These are phyloP conservation scores for Chaetothyriales sp. DNA, from an alignment of 2,329 filamentous ascomycete genomes.

Conservation along the genomic window DNA sequence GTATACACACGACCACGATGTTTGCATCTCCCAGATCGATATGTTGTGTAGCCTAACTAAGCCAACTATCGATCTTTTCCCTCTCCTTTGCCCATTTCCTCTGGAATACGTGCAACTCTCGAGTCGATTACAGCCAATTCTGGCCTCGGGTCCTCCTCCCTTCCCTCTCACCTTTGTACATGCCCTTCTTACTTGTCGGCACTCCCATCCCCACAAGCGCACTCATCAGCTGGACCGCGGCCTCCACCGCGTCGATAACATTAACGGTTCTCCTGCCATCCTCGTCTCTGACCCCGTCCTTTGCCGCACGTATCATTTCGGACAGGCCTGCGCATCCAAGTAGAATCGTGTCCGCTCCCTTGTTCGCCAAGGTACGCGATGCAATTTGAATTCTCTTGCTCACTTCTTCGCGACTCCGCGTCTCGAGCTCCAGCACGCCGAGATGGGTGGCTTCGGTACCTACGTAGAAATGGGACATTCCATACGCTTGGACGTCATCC, in stretches of 20 bases:
- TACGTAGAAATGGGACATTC: conserved; percentile 30
- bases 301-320: conserved; percentile 32
- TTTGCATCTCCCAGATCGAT: too few relatives aligned
- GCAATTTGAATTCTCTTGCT: conserved; percentile 27
- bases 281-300: conserved; percentile 32
- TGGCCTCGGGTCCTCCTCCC: conserved; percentile 19
- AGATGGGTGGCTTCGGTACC: conserved; percentile 31
- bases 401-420: conserved; percentile 26
- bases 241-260: conserved; percentile 40
- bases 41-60: not conserved
- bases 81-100: too few relatives aligned
- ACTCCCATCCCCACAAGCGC: conserved; percentile 19
- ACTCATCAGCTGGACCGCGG: conserved; percentile 22
- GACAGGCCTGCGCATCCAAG: conserved; percentile 40
- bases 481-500: conserved; percentile 30
- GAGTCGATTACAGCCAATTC: conserved; percentile 18
- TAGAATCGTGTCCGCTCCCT: conserved; percentile 31
- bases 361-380: conserved; percentile 27
- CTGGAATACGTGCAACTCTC: too few relatives aligned
- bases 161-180: conserved; percentile 20
- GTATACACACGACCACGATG: not conserved
- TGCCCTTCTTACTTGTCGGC: conserved; percentile 21
- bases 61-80: not conserved
- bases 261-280: conserved; percentile 26
- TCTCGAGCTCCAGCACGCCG: conserved; percentile 34